phyloP scores from a whole-genome alignment of 2,329 filamentous ascomycete species.

The Hypomyces rosellus region DNA sequence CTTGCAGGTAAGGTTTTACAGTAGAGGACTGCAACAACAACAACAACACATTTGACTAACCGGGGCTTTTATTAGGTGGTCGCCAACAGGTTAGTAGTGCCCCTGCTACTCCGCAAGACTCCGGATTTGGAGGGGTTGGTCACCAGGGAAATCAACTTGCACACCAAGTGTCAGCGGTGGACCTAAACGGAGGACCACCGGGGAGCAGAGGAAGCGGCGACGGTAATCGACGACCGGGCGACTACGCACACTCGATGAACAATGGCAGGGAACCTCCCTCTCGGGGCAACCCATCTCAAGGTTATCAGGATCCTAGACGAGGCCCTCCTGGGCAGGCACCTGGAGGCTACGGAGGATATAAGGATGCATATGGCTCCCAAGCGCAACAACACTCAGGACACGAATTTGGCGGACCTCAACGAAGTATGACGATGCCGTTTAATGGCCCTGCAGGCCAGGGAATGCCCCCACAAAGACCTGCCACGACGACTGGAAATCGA shows the following conservation, averaged over 20 bases:
- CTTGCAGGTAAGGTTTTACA: slow-evolving; percentile 30
- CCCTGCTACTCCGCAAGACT: slow-evolving; percentile 23
- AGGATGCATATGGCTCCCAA: slow-evolving; percentile 19
- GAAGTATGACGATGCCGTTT: slow-evolving; percentile 57
- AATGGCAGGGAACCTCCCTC: slow-evolving; percentile 13
- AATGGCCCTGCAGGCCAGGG: slow-evolving; percentile 39
- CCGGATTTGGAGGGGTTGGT: slow-evolving; percentile 19
- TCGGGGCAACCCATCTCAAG: slow-evolving; percentile 24
- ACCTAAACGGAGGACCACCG: slow-evolving; percentile 22
- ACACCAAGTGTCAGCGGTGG: slow-evolving; percentile 31
- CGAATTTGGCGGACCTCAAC: slow-evolving; percentile 45
- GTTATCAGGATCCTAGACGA: slow-evolving; percentile 25
- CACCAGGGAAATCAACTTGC: slow-evolving; percentile 21
- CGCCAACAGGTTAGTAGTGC: slow-evolving; percentile 27
- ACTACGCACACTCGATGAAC: slow-evolving; percentile 17
- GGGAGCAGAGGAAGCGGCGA: slow-evolving; percentile 21
- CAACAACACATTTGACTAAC: neutral
- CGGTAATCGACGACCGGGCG: slow-evolving; percentile 20
- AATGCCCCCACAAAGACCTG: slow-evolving; percentile 43
- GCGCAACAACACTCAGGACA: slow-evolving; percentile 28
- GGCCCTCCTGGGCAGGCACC: slow-evolving; percentile 22
- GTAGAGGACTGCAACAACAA: neutral
- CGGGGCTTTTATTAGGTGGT: slow-evolving; percentile 11
- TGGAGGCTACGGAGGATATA: slow-evolving; percentile 21
- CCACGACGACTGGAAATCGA: slow-evolving; percentile 48